Base-by-base conservation (phyloP, 305 asterid species). In the Vinca major region DNA sequence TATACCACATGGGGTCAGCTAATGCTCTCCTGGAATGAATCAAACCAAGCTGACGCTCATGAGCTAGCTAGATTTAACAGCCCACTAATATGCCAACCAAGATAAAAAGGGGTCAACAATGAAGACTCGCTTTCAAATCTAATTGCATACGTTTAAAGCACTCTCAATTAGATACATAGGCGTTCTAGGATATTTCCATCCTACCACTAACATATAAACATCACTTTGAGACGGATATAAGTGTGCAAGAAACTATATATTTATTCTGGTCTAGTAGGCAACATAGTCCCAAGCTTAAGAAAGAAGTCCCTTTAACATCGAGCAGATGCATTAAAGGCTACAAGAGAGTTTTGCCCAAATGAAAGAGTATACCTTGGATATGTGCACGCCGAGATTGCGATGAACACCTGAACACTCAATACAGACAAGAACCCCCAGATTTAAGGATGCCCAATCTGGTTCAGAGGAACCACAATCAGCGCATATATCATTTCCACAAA, bases 381-480 rank as follows among this genome's bases (percentile, higher is more conserved):
- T 86, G 83, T 94, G 99, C 72, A 91, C 99, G 43, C 99, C 99
- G 69, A 94, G 96, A 78, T 94, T 94, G 68, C 99, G 98, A 77
- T 94, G 99, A 75, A 94, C 99, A 21, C 99, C 99, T 0, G 99
- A 94, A 83, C 99, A 94, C 77, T 94, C 99, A n/a, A 94, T 94
- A 84, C 99, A 94, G 75, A 91, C 89, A 66, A 94, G 98, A 75
- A 94, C 95, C 3, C 98, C 99, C 20, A 94, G 82, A 88, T 94
- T 94, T 78, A 94, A 79, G 61, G 97, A 94, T 65, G 99, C 96
- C 99, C 99, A 94, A 76, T 94, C 99, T 13, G 99, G 99, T 70
- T 91, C 99, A 40, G 86, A 60, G 47, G 99, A 90, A 76, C 98
- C 96, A 81, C 99, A 94, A 76, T 94, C 99, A 49, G 96, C 90